phyloP scores from a whole-genome alignment of 2,329 filamentous ascomycete genomes.

The Diaporthe batatas region DNA sequence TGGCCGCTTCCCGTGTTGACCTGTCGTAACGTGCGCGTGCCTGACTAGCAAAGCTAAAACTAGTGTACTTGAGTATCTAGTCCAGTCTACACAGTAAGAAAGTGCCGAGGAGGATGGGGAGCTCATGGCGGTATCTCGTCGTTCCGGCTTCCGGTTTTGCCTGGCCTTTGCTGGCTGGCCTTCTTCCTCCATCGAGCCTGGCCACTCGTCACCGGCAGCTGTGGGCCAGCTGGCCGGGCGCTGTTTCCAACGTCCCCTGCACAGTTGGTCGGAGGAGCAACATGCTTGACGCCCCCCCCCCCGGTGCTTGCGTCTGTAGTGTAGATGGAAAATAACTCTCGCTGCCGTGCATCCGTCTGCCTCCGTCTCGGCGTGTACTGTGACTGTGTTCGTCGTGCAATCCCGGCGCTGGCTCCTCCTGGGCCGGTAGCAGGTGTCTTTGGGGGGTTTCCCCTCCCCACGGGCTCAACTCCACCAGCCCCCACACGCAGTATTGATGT shows the following conservation, averaged over 20 bases:
- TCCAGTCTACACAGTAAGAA: not conserved
- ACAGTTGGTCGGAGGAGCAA: no score
- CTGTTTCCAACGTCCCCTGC: not conserved
- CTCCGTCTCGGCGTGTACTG: not conserved
- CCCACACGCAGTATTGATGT: no score
- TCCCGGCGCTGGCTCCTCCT: not conserved
- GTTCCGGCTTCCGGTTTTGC: not conserved
- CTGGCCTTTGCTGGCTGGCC: not conserved
- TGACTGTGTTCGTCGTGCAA: not conserved
- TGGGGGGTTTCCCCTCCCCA: not conserved
- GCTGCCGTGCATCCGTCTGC: not conserved
- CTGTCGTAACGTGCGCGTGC: not conserved
- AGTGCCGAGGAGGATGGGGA: not conserved
- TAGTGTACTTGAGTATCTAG: not conserved
- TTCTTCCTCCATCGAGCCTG: no score
- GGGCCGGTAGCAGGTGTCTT: not conserved
- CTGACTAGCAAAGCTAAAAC: not conserved
- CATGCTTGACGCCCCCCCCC: no score
- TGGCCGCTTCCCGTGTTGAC: not conserved
- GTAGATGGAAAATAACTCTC: no score
- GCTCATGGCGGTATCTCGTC: not conserved
- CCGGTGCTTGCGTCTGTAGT: no score
- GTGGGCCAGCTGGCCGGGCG: not conserved
- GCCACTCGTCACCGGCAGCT: not conserved
- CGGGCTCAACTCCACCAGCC: constrained; percentile 3